Evolutionary conservation across 2,329 filamentous ascomycete species (phyloP), one percentile per base, ranked within the genome.

Genomic region (Corynespora cassiicola): DNA sequence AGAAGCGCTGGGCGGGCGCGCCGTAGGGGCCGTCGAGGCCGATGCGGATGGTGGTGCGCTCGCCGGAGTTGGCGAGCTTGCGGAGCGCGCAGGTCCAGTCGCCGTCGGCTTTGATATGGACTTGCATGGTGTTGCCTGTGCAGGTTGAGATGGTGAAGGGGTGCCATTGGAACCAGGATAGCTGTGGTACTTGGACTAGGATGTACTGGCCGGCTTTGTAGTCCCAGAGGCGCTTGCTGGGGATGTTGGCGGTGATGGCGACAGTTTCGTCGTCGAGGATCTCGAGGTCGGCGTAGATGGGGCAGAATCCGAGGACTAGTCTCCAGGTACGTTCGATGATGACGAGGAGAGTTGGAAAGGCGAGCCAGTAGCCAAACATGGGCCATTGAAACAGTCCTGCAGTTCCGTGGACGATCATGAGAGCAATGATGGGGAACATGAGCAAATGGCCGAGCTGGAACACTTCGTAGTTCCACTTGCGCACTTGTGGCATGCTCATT

Each of bases 51-150:
- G 69, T 57, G 0, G 61, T 57, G 16, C 63, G 60, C 25, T 65
- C 61, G 2, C 52, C 49, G 2, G 67, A 61, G 2, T 67, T 66
- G 0, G 69, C 73, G 4, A 80, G 52, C 1, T 71, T 60, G 7
- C 73, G 69, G 2, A 82, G 65, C 29, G 61, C 63, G 4, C 63
- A 63, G 0, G 79, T 81, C 79, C 78, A 82, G 56, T 81, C 72
- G 0, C 79, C 79, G 29, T 81, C 77, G 3, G 75, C 76, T 54
- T 82, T 82, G 66, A 82, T 80, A 48, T 82, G 79, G 1, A 82
- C 56, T 55, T 75, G 74, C 62, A 82, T 72, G 20, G 73, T 69
- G 17, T 75, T 74, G 0, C 74, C 77, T 10, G 72, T 69, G 46
- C 78, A 82, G 2, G 75, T 74, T 0, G 79, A 81, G 0, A 82